Evolutionary conservation across 345 rosid species (phyloP), one percentile per base, ranked within the genome.

Genomic region (Nephelium lappaceum): DNA sequence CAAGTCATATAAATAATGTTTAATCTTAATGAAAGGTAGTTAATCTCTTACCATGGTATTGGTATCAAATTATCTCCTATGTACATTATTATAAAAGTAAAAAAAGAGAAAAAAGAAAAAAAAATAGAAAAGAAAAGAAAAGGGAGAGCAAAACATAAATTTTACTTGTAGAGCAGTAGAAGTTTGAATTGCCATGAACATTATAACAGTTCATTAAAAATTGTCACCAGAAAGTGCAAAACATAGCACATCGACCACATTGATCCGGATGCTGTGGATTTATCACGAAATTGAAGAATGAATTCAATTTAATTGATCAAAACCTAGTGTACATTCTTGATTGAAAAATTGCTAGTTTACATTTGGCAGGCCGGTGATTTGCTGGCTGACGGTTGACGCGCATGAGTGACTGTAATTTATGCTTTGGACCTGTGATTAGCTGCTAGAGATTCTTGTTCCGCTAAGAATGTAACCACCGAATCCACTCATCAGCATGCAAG

Each of bases 401-500:
- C 62, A 43, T n/a, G 11, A 67, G 24, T 41, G 23, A 53, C 5
- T 10, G 16, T 60, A 66, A 36, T 38, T 19, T 16, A 66, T 7
- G 47, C 16, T 41, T 15, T 7, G 24, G 51, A 61, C 58, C 42
- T 49, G 43, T 41, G 47, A n/a, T 74, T 74, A 75, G 79, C 78
- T 55, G 82, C 80, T 78, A 18, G 79, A 84, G 79, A 89, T 87
- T 82, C 88, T 90, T 25, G 86, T 90, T 43, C 98, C 97, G n/a
- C 93, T 91, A n/a, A 93, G 86, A 80, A 95, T 86, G 76, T 92
- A 95, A 19, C 98, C 99, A 24, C 97, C 96, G 57, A 83, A 87
- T 39, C 93, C 88, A 77, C 90, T 92, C 98, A 95, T 93, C 81
- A 91, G 97, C 99, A 93, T 91, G 81, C 84, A 89, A 31, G 98